Base-by-base conservation (phyloP, 2,329 filamentous ascomycete species). In the Fusarium compactum region DNA sequence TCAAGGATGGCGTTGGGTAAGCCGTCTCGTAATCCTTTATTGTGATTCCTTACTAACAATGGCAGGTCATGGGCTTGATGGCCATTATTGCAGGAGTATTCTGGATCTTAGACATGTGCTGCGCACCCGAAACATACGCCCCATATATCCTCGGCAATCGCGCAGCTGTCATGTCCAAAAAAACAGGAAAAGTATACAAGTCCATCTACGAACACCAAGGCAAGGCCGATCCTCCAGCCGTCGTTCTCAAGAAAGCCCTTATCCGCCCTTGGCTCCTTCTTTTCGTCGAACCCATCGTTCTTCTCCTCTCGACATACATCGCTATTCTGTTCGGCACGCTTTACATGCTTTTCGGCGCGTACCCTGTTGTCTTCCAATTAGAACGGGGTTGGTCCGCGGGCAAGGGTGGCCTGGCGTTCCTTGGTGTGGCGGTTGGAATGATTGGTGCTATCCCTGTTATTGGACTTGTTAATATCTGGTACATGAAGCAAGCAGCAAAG, bases 341-440 rank as follows among this genome's bases (percentile, higher is more conserved):
- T 1, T 89, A 87, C 74, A 82, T 87, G 77, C 80, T 85, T 32
- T 87, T 88, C 58, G 83, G 81, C 15, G 85, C 85, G 0, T 87
- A 86, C 62, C 86, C 86, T 2, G 86, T 92, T 45, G 89, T 92
- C 7, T 92, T 87, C 77, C 87, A 91, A 65, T 63, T 84, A 48
- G 76, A 80, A 11, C 81, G 87, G 18, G 87, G 87, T 46, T 91
- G 87, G 87, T 83, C 79, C 16, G 78, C 83, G 18, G 87, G 88
- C 4, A 82, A 89, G 29, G 86, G 86, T 9, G 86, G 88, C 5
- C 80, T 91, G 14, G 81, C 91, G 1, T 91, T 93, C 74, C 72
- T 91, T 8, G 90, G 90, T n/a, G 85, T 92, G 3, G 85, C 86
- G 1, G 83, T 91, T 1, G 90, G 91, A 58, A 89, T 91, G 84